phyloP scores from a whole-genome alignment of 306 rosid species.

The Pyrus bretschneideri region DNA sequence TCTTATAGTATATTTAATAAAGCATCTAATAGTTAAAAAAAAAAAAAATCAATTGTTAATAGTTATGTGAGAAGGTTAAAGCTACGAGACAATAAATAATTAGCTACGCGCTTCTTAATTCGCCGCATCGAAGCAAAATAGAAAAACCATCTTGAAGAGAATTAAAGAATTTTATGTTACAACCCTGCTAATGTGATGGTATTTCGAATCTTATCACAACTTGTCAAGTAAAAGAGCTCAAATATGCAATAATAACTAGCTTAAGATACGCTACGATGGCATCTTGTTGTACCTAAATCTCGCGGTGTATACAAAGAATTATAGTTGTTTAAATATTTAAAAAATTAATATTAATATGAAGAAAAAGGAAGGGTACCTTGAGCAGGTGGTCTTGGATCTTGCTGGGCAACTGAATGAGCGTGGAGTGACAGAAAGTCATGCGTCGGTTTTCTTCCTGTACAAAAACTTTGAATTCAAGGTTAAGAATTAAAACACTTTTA shows the following conservation, averaged over 20 bases:
- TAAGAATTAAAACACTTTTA: not conserved
- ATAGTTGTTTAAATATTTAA: too few species aligned
- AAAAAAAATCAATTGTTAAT: not conserved
- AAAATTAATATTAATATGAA: too few species aligned
- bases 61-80: not conserved
- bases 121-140: too few species aligned
- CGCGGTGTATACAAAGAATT: too few species aligned
- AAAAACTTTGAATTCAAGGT: constrained; percentile 21
- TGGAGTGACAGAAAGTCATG: constrained; percentile 90
- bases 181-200: not conserved
- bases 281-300: not conserved
- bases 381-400: constrained; percentile 77
- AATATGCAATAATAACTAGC: too few species aligned
- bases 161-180: too few species aligned
- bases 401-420: constrained; percentile 67
- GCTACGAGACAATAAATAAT: not conserved
- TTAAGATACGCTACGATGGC: not conserved
- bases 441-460: constrained; percentile 73
- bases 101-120: not conserved
- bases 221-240: too few species aligned
- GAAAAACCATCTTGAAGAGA: not conserved
- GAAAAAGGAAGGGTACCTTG: constrained; percentile 54
- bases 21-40: not conserved
- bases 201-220: not conserved
- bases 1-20: too few species aligned